These are phyloP conservation scores for Rugonectria rugulosa DNA, from an alignment of 2,329 filamentous ascomycete genomes.

Conservation along the genomic window DNA sequence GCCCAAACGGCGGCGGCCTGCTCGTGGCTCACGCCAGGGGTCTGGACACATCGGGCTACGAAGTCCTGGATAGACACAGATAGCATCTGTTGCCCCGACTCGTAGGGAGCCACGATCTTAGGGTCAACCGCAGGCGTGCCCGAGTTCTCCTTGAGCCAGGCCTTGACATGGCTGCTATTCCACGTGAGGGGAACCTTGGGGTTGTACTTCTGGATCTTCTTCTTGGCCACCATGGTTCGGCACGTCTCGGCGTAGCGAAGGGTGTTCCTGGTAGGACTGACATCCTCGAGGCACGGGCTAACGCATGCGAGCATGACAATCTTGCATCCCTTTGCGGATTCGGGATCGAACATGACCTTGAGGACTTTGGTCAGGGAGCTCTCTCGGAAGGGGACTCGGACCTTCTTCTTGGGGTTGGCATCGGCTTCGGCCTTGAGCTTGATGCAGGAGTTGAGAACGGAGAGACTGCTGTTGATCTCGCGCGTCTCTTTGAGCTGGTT, in stretches of 20 bases:
- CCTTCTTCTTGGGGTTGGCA: slow-evolving; percentile 39
- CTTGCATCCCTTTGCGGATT: slow-evolving; percentile 47
- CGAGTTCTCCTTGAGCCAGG: slow-evolving; percentile 52
- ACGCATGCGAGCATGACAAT: slow-evolving; percentile 57
- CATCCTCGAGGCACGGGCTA: slow-evolving; percentile 55
- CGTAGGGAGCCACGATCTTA: slow-evolving; percentile 47
- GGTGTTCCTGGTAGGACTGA: slow-evolving; percentile 55
- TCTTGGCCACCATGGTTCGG: slow-evolving; percentile 46
- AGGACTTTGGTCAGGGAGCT: slow-evolving; percentile 56
- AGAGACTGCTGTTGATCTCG: slow-evolving; percentile 58
- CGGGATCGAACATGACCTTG: slow-evolving; percentile 58
- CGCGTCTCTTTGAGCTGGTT: slow-evolving; percentile 53
- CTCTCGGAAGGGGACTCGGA: slow-evolving; percentile 55
- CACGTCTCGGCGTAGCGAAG: slow-evolving; percentile 58
- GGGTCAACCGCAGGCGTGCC: slow-evolving; percentile 46
- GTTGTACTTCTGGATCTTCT: slow-evolving; percentile 34
- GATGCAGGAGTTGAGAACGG: slow-evolving; percentile 61
- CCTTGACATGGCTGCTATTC: slow-evolving; percentile 47
- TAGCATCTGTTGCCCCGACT: slow-evolving; percentile 52
- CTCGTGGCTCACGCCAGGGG: slow-evolving; percentile 43
- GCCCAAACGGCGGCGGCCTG: slow-evolving; percentile 51
- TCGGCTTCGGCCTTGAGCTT: slow-evolving; percentile 51
- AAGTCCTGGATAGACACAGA: slow-evolving; percentile 50
- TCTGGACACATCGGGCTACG: slow-evolving; percentile 49
- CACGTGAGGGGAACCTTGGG: slow-evolving; percentile 46